Conservation (phyloP, 208 protist genomes). For the Trypanosoma theileri region DNA sequence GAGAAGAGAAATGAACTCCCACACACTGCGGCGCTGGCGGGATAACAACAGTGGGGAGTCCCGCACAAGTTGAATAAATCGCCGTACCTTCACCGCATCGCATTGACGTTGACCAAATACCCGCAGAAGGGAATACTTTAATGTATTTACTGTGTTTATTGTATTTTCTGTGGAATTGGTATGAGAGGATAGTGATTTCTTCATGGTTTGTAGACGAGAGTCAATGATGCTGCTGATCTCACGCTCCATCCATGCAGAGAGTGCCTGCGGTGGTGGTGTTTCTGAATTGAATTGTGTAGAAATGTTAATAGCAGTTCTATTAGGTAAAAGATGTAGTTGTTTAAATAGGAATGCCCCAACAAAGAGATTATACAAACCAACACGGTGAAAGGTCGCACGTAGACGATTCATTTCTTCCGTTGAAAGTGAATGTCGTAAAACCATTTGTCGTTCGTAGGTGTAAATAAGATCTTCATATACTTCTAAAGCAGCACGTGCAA, state of each 20-base stretch:
- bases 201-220: constrained; percentile 18
- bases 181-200: constrained; percentile 19
- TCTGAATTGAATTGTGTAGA: neutral
- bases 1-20: constrained; percentile 44
- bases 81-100: constrained; percentile 47
- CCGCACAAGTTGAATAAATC: constrained; percentile 35
- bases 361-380: constrained; percentile 66
- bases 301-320: neutral
- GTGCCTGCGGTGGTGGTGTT: neutral
- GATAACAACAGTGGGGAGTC: constrained; percentile 37
- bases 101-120: constrained; percentile 60
- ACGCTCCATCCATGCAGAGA: constrained; percentile 50
- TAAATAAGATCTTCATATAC: constrained; percentile 72
- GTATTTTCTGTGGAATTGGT: too few relatives aligned
- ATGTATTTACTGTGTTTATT: too few relatives aligned
- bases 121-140: constrained; percentile 21
- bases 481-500: constrained; percentile 29
- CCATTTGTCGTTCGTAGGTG: constrained; percentile 53
- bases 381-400: constrained; percentile 26
- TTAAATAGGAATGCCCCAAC: constrained; percentile 43
- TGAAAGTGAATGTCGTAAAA: constrained; percentile 35
- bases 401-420: constrained; percentile 40
- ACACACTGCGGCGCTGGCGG: constrained; percentile 39
- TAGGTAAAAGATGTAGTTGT: constrained; percentile 32
- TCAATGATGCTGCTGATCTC: constrained; percentile 31